Evolutionary conservation across 2,329 filamentous ascomycete genomes (phyloP), one percentile per base, ranked within the genome.

Genomic region (Blumeria hordei): DNA sequence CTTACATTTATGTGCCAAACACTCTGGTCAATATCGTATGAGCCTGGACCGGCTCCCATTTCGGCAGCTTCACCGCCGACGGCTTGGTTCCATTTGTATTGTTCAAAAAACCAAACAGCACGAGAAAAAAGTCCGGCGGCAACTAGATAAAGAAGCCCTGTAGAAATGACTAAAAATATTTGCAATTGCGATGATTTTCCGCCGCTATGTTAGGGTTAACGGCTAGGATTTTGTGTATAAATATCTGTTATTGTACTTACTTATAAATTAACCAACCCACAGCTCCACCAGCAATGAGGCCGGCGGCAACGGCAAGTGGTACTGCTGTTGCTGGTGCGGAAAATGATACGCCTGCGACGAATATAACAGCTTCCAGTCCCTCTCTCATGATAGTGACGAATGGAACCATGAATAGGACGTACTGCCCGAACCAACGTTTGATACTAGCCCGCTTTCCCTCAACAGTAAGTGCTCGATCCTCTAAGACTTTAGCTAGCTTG

Each of bases 301-400:
- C 88, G 16, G 78, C 73, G 18, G 36, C 68, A 2, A 88, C 83
- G 0, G 88, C 78, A 5, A 94, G 69, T 2, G 88, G 87, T 54
- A 94, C 84, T 0, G 87, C 74, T 6, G 75, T 77, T 1, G 85
- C 85, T 0, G 86, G 85, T 3, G 83, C 72, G 0, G 80, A 77
- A 55, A 94, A 79, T 3, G 83, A 82, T 4, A 94, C 87, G 18
- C 87, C 88, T 14, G 85, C 85, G 54, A 93, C 79, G 66, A 93
- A 94, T 28, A 94, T 76, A 37, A 94, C 81, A 0, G 83, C 85
- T 66, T 94, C 88, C 34, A 94, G 76, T 2, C 87, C 88, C 66
- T 94, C 87, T 37, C 88, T 74, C 12, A 94, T 69, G n/a, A 92
- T 83, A 0, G 87, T 94, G 64, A 94, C 74, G 67, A 94, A 93